Conservation (phyloP, 257 asterid genomes). For the Nicotiana benthamiana region DNA sequence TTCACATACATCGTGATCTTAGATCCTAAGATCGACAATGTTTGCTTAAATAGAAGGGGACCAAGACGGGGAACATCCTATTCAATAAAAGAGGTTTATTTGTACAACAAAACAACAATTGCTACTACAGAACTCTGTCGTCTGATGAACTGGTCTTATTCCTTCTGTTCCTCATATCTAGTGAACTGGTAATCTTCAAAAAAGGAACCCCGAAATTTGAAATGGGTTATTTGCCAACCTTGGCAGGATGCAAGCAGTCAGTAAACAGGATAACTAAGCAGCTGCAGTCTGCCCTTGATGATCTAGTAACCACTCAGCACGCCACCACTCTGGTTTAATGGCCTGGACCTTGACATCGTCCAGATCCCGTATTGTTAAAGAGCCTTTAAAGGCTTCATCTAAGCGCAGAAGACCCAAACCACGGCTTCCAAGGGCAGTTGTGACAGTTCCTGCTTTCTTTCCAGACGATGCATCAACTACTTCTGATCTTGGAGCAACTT, state of each 20-base stretch:
- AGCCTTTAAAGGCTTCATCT: constrained; percentile 50
- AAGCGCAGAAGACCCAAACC: constrained; percentile 66
- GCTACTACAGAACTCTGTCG: not conserved
- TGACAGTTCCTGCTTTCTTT: constrained; percentile 58
- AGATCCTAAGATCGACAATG: not conserved
- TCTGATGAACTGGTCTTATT: not conserved
- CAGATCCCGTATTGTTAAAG: constrained; percentile 40
- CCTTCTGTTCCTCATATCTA: not conserved
- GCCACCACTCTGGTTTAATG: constrained; percentile 86
- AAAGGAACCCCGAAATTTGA: not conserved
- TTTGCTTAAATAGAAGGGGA: not conserved
- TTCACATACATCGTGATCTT: not conserved
- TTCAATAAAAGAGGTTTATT: not conserved
- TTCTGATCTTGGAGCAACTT: constrained; percentile 57
- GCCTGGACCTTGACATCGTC: constrained; percentile 56
- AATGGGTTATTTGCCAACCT: not conserved
- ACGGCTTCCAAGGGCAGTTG: constrained; percentile 65
- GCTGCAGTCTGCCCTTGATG: constrained; percentile 31
- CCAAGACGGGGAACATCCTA: no score
- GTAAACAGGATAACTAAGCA: constrained; percentile 15
- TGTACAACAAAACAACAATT: not conserved
- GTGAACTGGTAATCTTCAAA: not conserved
- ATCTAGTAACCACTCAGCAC: constrained; percentile 53
- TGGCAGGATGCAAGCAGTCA: not conserved
- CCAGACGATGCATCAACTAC: constrained; percentile 42